phyloP scores from a whole-genome alignment of 805 yeast genomes.

The Myxozyma monticola region DNA sequence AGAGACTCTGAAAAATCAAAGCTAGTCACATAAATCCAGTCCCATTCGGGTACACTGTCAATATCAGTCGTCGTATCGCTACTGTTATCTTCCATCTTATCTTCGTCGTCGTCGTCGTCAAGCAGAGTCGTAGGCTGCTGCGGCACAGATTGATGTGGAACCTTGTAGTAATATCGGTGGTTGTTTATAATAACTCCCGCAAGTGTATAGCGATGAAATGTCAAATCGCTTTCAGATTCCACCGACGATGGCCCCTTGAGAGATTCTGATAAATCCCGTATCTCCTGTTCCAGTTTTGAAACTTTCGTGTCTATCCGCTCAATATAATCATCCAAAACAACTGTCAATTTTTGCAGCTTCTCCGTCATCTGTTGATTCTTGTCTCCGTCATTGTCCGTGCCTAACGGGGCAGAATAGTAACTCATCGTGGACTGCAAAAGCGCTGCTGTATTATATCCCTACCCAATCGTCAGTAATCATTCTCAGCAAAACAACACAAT shows the following conservation, averaged over 20 bases:
- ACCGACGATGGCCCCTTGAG: slow-evolving; percentile 17
- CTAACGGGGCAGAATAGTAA: not conserved
- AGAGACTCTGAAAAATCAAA: no score
- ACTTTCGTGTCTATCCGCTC: slow-evolving; percentile 15
- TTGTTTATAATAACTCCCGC: slow-evolving; percentile 26
- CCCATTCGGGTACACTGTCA: no score
- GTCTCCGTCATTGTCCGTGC: not conserved
- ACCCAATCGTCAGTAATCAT: not conserved
- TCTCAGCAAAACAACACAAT: not conserved
- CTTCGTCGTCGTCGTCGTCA: slow-evolving; percentile 2
- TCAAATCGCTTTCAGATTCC: slow-evolving; percentile 1
- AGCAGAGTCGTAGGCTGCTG: not conserved
- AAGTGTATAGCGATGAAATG: slow-evolving; percentile 26
- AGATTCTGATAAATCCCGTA: slow-evolving; percentile 7
- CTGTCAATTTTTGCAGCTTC: not conserved
- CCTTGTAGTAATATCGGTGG: no score
- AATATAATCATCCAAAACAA: slow-evolving; percentile 4
- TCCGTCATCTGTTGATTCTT: no score
- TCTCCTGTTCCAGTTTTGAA: slow-evolving; percentile 2
- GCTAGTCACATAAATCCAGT: no score
- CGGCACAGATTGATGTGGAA: no score
- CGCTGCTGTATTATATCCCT: slow-evolving; percentile 1
- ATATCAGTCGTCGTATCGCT: no score
- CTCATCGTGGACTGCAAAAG: not conserved
- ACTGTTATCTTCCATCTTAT: no score